Percentiles rank a stretch among this genome's conserved stretches.
Evolutionary conservation across 2,329 filamentous ascomycete genomes (phyloP).

Genomic region (Emergomyces africanus): DNA sequence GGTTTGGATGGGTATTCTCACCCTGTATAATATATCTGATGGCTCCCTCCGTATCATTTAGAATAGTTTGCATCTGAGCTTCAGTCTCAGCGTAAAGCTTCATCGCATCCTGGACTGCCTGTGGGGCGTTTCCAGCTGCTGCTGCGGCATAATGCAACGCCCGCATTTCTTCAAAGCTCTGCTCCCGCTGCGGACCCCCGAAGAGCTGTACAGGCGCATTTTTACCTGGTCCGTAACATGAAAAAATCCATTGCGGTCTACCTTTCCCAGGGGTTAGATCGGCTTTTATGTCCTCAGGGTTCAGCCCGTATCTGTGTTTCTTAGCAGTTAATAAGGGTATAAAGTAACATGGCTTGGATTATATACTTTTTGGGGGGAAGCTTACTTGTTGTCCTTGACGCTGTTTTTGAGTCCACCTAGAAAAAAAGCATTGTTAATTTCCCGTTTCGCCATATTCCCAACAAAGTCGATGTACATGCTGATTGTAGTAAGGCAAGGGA

Average conservation of each 20-base stretch:
- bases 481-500: background rate
- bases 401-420: constrained; percentile 11
- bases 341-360: constrained; percentile 3
- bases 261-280: constrained; percentile 53
- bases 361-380: background rate
- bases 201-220: constrained; percentile 73
- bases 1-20: constrained; percentile 61
- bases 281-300: constrained; percentile 45
- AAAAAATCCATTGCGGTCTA: constrained; percentile 72
- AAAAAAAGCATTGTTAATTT: constrained; percentile 8
- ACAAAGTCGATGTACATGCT: background rate
- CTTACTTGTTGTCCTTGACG: constrained; percentile 7
- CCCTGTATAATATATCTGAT: constrained; percentile 54
- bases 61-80: constrained; percentile 58
- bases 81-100: constrained; percentile 51
- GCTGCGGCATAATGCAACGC: constrained; percentile 55
- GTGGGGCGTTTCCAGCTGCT: constrained; percentile 46
- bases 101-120: constrained; percentile 39
- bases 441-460: background rate
- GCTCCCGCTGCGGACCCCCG: constrained; percentile 64
- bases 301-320: constrained; percentile 39
- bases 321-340: constrained; percentile 10
- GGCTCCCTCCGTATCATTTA: constrained; percentile 59
- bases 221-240: constrained; percentile 66
- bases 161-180: constrained; percentile 79